Conservation (phyloP, 2,329 filamentous ascomycete species). For the Diplodia corticola region DNA sequence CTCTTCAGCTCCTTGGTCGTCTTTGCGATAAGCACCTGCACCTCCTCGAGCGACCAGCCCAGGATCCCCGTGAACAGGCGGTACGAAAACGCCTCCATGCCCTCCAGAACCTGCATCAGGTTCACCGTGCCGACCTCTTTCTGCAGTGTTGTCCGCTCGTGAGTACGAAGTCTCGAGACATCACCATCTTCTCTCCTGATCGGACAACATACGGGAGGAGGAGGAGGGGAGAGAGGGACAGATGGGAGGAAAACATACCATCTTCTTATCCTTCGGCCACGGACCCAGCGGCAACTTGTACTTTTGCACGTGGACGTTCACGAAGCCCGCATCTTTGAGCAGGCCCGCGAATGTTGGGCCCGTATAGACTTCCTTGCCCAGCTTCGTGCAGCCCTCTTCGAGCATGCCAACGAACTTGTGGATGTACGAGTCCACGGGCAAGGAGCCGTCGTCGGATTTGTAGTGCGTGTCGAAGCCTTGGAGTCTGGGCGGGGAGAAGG, state of each 20-base stretch:
- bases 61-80: slow-evolving; percentile 44
- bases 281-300: slow-evolving; percentile 27
- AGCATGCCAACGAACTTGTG: neutral
- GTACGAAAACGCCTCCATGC: slow-evolving; percentile 45
- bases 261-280: slow-evolving; percentile 28
- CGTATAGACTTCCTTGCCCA: slow-evolving; percentile 40
- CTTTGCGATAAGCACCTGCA: slow-evolving; percentile 39
- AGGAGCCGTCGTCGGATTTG: slow-evolving; percentile 39
- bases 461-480: slow-evolving; percentile 48
- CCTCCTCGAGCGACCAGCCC: slow-evolving; percentile 46
- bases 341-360: slow-evolving; percentile 40
- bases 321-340: slow-evolving; percentile 46
- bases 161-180: neutral
- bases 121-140: slow-evolving; percentile 31
- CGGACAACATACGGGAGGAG: no score
- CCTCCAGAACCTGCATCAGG: slow-evolving; percentile 43
- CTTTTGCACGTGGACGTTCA: slow-evolving; percentile 38
- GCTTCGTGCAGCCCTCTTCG: slow-evolving; percentile 8
- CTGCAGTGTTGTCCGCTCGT: neutral
- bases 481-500: slow-evolving; percentile 26
- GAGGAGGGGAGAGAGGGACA: no score
- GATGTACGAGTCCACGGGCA: slow-evolving; percentile 22
- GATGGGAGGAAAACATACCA: neutral
- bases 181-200: no score
- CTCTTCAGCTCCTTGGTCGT: neutral